Evolutionary conservation across 192 early-diverging fungal species (phyloP).

Genomic region (Podila clonocystis): DNA sequence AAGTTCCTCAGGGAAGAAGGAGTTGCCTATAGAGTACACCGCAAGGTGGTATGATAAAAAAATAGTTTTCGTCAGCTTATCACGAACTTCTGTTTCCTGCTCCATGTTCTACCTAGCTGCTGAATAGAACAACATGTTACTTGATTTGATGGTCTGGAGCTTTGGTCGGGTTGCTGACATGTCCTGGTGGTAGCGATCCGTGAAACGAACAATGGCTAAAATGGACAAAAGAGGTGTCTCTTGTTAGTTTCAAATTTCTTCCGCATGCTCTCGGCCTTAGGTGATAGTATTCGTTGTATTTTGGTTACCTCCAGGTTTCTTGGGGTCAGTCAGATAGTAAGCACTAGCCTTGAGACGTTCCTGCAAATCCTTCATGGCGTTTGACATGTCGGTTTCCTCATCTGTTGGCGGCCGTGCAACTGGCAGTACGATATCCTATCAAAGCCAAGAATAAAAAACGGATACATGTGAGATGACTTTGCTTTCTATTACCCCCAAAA

Average conservation of each 20-base stretch:
- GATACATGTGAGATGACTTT: not conserved
- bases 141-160: slow-evolving; percentile 37
- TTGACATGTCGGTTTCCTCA: slow-evolving; percentile 25
- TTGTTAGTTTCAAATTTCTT: too few species aligned
- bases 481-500: not conserved
- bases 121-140: slow-evolving; percentile 3
- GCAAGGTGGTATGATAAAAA: not conserved
- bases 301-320: slow-evolving; percentile 28
- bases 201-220: slow-evolving; percentile 40
- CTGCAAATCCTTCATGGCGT: slow-evolving; percentile 28
- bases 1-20: slow-evolving; percentile 47
- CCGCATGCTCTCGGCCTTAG: too few species aligned
- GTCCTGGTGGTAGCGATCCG: slow-evolving; percentile 47
- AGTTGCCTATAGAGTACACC: slow-evolving; percentile 13
- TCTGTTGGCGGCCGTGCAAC: slow-evolving; percentile 24
- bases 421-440: slow-evolving; percentile 39
- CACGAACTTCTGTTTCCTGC: not conserved
- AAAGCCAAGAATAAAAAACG: not conserved
- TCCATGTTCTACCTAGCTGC: not conserved
- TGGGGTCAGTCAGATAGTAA: slow-evolving; percentile 48
- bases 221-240: not conserved
- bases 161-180: slow-evolving; percentile 27
- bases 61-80: not conserved
- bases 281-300: too few species aligned
- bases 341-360: slow-evolving; percentile 23